phyloP scores from a whole-genome alignment of 2,329 filamentous ascomycete species.

The Mollisia scopiformis region DNA sequence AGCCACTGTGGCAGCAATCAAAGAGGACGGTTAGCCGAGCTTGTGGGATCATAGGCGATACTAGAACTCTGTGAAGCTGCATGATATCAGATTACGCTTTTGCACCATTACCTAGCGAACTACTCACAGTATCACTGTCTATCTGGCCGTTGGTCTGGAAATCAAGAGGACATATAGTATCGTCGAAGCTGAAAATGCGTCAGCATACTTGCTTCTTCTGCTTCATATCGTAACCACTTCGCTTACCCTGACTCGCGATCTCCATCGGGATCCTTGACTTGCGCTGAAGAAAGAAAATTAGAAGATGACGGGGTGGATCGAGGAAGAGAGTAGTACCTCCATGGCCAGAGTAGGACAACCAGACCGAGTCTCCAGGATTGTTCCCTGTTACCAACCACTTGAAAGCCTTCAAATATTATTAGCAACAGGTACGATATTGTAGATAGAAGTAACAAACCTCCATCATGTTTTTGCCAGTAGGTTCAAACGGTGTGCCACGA shows the following conservation, averaged over 20 bases:
- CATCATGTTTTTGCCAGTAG: constrained; percentile 40
- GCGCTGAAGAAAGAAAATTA: constrained; percentile 28
- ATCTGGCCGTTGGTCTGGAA: constrained; percentile 56
- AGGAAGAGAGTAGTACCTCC: constrained; percentile 43
- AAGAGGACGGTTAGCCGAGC: constrained; percentile 58
- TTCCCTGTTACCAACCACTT: constrained; percentile 55
- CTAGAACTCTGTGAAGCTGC: constrained; percentile 52
- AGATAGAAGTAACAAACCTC: constrained; percentile 36
- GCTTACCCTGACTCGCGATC: constrained; percentile 38
- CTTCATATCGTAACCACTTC: not conserved
- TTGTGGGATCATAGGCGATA: constrained; percentile 51
- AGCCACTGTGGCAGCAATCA: constrained; percentile 65
- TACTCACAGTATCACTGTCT: constrained; percentile 50
- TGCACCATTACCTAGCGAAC: not conserved
- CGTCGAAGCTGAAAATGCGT: constrained; percentile 40
- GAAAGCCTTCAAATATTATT: constrained; percentile 42
- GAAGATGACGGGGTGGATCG: not conserved
- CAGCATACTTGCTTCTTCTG: constrained; percentile 39
- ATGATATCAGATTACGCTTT: not conserved
- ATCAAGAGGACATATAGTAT: constrained; percentile 57
- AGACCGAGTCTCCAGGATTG: constrained; percentile 54
- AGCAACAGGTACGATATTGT: not conserved
- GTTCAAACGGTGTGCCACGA: constrained; percentile 39
- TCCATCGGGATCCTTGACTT: constrained; percentile 49
- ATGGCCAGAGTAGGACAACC: constrained; percentile 62